Evolutionary conservation across 2,329 filamentous ascomycete species (phyloP), one percentile per base, ranked within the genome.

Genomic region (Emergomyces africanus): DNA sequence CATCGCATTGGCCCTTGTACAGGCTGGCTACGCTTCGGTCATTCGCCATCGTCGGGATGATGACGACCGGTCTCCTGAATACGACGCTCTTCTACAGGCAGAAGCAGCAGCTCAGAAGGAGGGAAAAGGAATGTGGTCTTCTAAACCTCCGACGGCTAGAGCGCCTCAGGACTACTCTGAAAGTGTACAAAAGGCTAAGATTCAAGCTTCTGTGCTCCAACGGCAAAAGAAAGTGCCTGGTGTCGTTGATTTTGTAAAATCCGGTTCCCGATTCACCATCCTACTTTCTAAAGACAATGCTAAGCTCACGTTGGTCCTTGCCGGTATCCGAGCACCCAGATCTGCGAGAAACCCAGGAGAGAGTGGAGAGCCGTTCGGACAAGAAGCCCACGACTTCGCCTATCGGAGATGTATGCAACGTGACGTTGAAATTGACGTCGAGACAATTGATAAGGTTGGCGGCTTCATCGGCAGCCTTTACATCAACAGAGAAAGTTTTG

Each of bases 391-490:
- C 63, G 92, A 99, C 56, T 85, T 97, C 65, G 91, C 92, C 54
- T 90, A 89, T 74, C 86, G 84, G 68, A 84, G 91, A 60, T 90
- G 88, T 76, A 88, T 90, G 78, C 94, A 99, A 78, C 86, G 94
- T 58, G 94, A 99, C 73, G 91, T 94, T 54, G 92, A 97, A 74
- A 89, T 99, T 60, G 91, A 99, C 67, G 87, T 99, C 23, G 86
- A 96, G 72, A 90, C 91, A 67, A 88, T 90, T 65, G 94, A 99
- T 80, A 97, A 96, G 79, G 86, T 94, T 30, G 94, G 94, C 67
- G 94, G 94, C 42, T 99, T 99, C 78, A 97, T 99, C 66, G 94
- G 94, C 59, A 89, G 90, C 15, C 80, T 99, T 28, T 96, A 90
- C 73, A 83, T 99, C 72, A 92, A 90, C 78, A 88, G 91, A 57